Percentiles rank a stretch among this genome's conserved stretches.
These are phyloP conservation scores for Exophiala lecanii-corni DNA, from an alignment of 2,329 filamentous ascomycete genomes.

Conservation along the genomic window DNA sequence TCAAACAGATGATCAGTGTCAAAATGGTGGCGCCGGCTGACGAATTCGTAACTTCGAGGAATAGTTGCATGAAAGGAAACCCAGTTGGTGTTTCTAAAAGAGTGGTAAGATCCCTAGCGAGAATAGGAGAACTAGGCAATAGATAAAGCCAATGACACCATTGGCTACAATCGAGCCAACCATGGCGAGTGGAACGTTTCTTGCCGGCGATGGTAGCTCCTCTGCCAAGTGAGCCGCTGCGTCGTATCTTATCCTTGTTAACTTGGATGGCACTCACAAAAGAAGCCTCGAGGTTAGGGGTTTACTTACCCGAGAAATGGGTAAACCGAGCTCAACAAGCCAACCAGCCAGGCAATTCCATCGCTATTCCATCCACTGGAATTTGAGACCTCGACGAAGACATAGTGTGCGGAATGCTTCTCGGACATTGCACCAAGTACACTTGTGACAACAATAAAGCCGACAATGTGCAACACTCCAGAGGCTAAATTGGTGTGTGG, in stretches of 20 bases:
- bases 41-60: slow-evolving; percentile 31
- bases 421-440: slow-evolving; percentile 39
- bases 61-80: slow-evolving; percentile 42
- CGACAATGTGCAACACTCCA: slow-evolving; percentile 35
- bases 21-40: slow-evolving; percentile 29
- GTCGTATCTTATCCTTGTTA: slow-evolving; percentile 31
- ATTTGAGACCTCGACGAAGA: slow-evolving; percentile 39
- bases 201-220: slow-evolving; percentile 30
- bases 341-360: slow-evolving; percentile 28
- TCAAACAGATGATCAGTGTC: slow-evolving; percentile 30
- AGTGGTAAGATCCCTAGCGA: slow-evolving; percentile 38
- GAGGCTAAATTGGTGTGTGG: slow-evolving; percentile 27
- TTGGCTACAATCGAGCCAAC: slow-evolving; percentile 37
- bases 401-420: slow-evolving; percentile 32
- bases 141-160: slow-evolving; percentile 43
- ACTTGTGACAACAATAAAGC: slow-evolving; percentile 39
- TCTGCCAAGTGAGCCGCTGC: slow-evolving; percentile 39
- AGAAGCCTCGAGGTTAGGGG: not conserved
- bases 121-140: slow-evolving; percentile 42
- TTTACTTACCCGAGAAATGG: slow-evolving; percentile 15
- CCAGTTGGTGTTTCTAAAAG: slow-evolving; percentile 40
- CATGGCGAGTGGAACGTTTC: slow-evolving; percentile 34
- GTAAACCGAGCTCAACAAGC: slow-evolving; percentile 26
- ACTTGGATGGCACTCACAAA: not conserved
- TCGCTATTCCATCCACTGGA: slow-evolving; percentile 35